phyloP scores from a whole-genome alignment of 306 rosid genomes.

The Vachellia pachyceras region DNA sequence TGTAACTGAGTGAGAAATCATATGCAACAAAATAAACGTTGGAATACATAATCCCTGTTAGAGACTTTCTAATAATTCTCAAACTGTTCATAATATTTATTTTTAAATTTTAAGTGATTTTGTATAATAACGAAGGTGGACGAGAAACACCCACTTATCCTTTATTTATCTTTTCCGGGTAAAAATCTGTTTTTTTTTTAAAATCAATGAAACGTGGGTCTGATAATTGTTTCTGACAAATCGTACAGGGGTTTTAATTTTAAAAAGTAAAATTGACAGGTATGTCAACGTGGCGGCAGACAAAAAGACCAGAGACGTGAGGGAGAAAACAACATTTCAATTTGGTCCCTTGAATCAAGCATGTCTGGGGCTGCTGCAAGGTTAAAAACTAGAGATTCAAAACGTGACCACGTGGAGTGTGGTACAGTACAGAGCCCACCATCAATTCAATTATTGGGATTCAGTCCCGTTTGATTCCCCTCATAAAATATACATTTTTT shows the following conservation, averaged over 20 bases:
- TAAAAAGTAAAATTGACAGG: background rate
- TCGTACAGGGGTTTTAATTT: background rate
- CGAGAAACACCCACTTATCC: no score
- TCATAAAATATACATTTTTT: background rate
- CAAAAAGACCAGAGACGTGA: background rate
- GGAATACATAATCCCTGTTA: no score
- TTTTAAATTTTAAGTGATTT: no score
- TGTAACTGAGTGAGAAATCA: no score
- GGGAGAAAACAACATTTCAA: background rate
- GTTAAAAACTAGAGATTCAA: background rate
- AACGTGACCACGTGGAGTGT: constrained; percentile 7
- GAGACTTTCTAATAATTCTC: no score
- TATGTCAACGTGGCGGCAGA: background rate
- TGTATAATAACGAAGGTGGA: no score
- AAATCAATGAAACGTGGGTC: background rate
- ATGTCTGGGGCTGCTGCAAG: background rate
- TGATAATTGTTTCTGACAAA: background rate
- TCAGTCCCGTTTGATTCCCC: background rate
- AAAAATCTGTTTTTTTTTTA: background rate
- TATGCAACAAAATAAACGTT: no score
- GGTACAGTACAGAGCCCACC: background rate
- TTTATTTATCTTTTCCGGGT: no score
- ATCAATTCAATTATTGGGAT: background rate
- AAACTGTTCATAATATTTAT: no score
- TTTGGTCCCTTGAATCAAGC: background rate